A percentile compares a stretch with the other conserved stretches of the same genome.
phyloP scores from a whole-genome alignment of 2,329 filamentous ascomycete species.

The Neonectria magnoliae region DNA sequence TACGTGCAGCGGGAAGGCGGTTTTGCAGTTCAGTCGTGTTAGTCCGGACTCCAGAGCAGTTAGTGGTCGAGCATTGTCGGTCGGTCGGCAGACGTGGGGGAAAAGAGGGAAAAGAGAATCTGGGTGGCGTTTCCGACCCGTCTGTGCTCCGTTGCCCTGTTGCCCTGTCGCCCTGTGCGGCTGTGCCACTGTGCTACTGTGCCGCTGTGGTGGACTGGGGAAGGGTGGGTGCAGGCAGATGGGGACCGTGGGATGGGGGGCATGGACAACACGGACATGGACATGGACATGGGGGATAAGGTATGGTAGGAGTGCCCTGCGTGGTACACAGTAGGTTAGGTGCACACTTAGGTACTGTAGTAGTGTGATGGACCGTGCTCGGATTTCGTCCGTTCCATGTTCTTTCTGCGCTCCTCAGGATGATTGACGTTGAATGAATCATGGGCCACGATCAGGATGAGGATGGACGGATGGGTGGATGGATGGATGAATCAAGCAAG shows the following conservation, averaged over 20 bases:
- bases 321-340: neutral
- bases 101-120: slow-evolving; percentile 3
- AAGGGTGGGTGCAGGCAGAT: neutral
- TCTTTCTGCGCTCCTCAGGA: neutral
- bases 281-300: slow-evolving; percentile 3
- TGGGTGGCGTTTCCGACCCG: neutral
- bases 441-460: too few relatives aligned
- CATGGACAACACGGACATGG: neutral
- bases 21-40: slow-evolving; percentile 18
- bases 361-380: slow-evolving; percentile 17
- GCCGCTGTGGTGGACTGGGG: neutral
- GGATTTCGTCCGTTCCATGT: neutral
- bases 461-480: neutral
- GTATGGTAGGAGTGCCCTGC: neutral
- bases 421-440: neutral
- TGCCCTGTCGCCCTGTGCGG: neutral
- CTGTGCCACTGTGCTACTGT: neutral
- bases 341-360: too few relatives aligned
- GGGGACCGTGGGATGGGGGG: neutral
- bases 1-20: slow-evolving; percentile 9
- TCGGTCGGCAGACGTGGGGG: slow-evolving; percentile 8
- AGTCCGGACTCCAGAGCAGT: slow-evolving; percentile 1
- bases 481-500: slow-evolving; percentile 10
- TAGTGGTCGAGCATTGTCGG: neutral
- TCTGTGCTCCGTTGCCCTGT: neutral